phyloP scores from a whole-genome alignment of 2,329 filamentous ascomycete genomes.

The Boeremia lycopersici region DNA sequence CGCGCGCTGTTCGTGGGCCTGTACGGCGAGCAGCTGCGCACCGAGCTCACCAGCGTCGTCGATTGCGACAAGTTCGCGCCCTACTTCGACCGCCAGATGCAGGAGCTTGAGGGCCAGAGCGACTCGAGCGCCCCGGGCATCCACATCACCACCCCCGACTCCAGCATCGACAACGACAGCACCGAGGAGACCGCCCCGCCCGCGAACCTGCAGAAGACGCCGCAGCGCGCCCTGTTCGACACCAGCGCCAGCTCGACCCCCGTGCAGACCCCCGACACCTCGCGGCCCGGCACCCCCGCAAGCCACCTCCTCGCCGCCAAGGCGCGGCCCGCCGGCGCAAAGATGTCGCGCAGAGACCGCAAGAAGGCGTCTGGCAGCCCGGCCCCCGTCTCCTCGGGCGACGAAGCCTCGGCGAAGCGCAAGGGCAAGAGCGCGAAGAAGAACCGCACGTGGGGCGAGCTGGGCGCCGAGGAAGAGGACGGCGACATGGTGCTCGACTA shows the following conservation, averaged over 20 bases:
- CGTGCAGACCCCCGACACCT: conserved; percentile 72
- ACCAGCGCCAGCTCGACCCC: conserved; percentile 73
- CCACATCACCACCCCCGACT: conserved; percentile 56
- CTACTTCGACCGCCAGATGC: conserved; percentile 93
- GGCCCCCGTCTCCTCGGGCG: conserved; percentile 77
- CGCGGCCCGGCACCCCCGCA: conserved; percentile 77
- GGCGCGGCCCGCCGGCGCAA: conserved; percentile 69
- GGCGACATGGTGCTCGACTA: conserved; percentile 85
- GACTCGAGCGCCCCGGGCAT: conserved; percentile 42
- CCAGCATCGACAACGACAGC: conserved; percentile 56
- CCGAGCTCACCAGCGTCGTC: conserved; percentile 76
- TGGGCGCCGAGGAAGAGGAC: conserved; percentile 85
- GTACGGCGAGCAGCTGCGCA: conserved; percentile 85
- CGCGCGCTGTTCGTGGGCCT: conserved; percentile 88
- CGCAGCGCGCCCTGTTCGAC: conserved; percentile 43
- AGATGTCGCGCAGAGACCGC: conserved; percentile 80
- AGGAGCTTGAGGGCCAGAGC: conserved; percentile 72
- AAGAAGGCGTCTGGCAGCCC: conserved; percentile 65
- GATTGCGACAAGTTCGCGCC: conserved; percentile 80
- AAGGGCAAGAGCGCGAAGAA: conserved; percentile 75
- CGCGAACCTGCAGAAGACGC: conserved; percentile 55
- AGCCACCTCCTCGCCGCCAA: conserved; percentile 75
- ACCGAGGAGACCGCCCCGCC: conserved; percentile 59
- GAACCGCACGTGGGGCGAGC: conserved; percentile 89
- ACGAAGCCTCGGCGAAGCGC: conserved; percentile 68